Evolutionary conservation across 1,284 basidiomycete genomes (phyloP).

Genomic region (Rhodotorula mucilaginosa): DNA sequence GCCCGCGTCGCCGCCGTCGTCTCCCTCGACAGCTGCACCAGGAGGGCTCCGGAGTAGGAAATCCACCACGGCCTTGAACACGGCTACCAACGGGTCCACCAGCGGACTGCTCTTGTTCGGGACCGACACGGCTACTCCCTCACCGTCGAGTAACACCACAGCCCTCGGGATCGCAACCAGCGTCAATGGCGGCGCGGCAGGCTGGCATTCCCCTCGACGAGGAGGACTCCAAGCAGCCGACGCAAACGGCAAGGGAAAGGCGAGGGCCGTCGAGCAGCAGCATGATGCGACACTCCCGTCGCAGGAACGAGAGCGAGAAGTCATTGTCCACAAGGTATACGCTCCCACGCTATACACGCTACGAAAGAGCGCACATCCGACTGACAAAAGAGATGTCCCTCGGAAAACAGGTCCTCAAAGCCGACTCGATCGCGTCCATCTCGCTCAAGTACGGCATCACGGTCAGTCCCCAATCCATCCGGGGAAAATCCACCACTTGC

Average conservation of each 20-base stretch:
- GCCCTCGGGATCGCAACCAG: background rate
- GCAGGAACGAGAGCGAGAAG: conserved; percentile 48
- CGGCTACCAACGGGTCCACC: no score
- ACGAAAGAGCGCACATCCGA: background rate
- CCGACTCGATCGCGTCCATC: conserved; percentile 77
- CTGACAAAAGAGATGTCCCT: background rate
- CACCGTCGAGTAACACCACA: background rate
- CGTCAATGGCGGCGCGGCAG: background rate
- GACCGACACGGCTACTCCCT: no score
- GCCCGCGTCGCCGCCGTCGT: background rate
- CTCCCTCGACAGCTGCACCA: background rate
- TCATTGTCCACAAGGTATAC: conserved; percentile 52
- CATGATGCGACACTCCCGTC: background rate
- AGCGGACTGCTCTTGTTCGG: no score
- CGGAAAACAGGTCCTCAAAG: conserved; percentile 58
- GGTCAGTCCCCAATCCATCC: conserved; percentile 49
- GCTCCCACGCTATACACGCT: background rate
- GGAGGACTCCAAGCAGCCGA: background rate
- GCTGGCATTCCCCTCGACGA: background rate
- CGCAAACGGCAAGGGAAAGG: conserved; percentile 6
- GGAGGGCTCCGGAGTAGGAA: background rate
- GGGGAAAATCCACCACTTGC: no score
- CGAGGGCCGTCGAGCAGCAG: background rate
- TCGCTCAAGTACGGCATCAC: conserved; percentile 82
- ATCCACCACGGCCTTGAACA: background rate